A percentile compares a stretch with the other conserved stretches of the same genome.
Conservation (phyloP, 1,284 basidiomycete genomes). For the Malassezia arunalokei region DNA sequence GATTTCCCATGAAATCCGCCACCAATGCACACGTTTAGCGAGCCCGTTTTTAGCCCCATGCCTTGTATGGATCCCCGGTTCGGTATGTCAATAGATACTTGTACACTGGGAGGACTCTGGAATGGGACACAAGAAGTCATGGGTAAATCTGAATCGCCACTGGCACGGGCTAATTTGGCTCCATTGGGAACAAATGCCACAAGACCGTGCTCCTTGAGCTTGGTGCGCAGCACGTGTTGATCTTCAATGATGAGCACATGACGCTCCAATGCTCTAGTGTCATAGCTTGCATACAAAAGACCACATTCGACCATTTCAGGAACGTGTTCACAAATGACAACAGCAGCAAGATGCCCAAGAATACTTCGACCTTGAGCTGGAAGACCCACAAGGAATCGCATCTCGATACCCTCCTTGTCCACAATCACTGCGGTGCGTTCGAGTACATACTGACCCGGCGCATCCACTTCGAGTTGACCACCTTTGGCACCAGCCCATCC, state of each 20-base stretch:
- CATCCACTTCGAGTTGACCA: conserved; percentile 16
- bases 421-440: conserved; percentile 16
- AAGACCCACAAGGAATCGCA: conserved; percentile 13
- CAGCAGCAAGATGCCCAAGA: conserved; percentile 8
- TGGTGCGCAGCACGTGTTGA: conserved; percentile 5
- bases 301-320: conserved; percentile 4
- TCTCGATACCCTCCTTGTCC: conserved; percentile 10
- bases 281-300: background rate
- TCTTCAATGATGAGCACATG: conserved; percentile 13
- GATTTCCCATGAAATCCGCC: conserved; percentile 20
- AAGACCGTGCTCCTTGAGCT: conserved; percentile 5
- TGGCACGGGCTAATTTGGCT: conserved; percentile 9
- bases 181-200: conserved; percentile 16
- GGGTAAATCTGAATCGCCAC: conserved; percentile 11
- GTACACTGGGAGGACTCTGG: conserved; percentile 3
- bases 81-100: conserved; percentile 5
- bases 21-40: conserved; percentile 10
- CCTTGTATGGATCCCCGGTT: conserved; percentile 9
- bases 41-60: conserved; percentile 5
- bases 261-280: background rate
- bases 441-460: conserved; percentile 13
- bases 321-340: conserved; percentile 10
- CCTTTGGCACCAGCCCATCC: conserved; percentile 16
- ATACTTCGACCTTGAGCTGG: conserved; percentile 16
- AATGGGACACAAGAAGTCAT: conserved; percentile 6